Evolutionary conservation across 2,329 filamentous ascomycete genomes (phyloP), one percentile per base, ranked within the genome.

Genomic region (Purpureocillium lavendulum): DNA sequence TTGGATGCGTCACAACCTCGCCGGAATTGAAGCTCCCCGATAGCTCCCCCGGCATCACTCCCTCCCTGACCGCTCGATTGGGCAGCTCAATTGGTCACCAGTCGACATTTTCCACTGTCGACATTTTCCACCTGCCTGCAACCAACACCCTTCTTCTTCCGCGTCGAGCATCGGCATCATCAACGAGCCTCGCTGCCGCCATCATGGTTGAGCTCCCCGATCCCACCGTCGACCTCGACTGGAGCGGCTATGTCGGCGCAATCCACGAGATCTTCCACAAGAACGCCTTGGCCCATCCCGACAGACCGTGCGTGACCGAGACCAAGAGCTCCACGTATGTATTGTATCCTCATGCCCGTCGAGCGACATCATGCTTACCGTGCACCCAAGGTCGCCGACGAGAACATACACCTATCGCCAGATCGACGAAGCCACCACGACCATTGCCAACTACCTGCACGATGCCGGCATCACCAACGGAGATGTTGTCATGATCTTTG

Each of bases 401-500:
- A 71, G 85, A 46, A 65, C 63, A 36, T 96, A 92, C 61, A 90
- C 80, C 17, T 97, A 96, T 60, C 70, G 70, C 48, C 86, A 94
- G 54, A 95, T 97, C 55, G 75, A 88, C 55, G 84, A 95, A 65
- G 82, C 83, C 0, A 84, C 86, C 24, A 94, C 94, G 57, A 71
- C 78, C 14, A 61, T 96, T 7, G 85, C 87, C 16, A 80, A 94
- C 62, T 77, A 94, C 55, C 71, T 96, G 15, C 75, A 84, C 39
- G 70, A 82, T 37, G 72, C 79, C 52, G 88, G 89, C 42, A 71
- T 87, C 46, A 71, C 80, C 43, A 70, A 79, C 49, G 88, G 87
- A 8, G 88, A 97, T 56, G 88, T 95, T 3, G 87, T 95, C 52
- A 94, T 95, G 86, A 85, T 92, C 46, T 96, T 81, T 56, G 87